Evolutionary conservation across 345 rosid genomes (phyloP).

Genomic region (Capsella bursapastoris): DNA sequence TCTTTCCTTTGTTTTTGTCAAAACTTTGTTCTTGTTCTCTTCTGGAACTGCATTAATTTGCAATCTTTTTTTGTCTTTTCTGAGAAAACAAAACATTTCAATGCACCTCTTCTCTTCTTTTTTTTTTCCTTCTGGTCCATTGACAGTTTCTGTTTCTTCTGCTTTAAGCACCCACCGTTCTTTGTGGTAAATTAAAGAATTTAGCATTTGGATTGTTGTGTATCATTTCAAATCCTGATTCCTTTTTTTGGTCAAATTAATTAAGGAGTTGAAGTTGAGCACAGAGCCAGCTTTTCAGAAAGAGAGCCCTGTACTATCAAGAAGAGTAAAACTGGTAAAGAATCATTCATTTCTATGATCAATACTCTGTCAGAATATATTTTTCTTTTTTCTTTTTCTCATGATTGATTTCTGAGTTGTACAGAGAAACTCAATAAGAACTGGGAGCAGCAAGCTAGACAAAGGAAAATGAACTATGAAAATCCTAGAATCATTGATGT

Average conservation of each 20-base stretch:
- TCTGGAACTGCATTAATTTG: slow-evolving; percentile 17
- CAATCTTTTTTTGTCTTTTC: slow-evolving; percentile 38
- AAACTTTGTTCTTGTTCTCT: slow-evolving; percentile 32
- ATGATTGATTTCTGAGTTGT: slow-evolving; percentile 32
- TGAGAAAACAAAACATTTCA: slow-evolving; percentile 24
- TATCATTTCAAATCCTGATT: neutral
- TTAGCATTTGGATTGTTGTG: slow-evolving; percentile 23
- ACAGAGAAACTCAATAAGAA: slow-evolving; percentile 80
- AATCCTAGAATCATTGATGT: slow-evolving; percentile 96
- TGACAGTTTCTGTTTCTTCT: slow-evolving; percentile 27
- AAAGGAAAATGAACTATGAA: slow-evolving; percentile 87
- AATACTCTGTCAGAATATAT: neutral
- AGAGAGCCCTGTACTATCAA: slow-evolving; percentile 77
- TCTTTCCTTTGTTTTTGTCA: slow-evolving; percentile 35
- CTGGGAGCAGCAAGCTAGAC: slow-evolving; percentile 66
- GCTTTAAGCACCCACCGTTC: slow-evolving; percentile 14
- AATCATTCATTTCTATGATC: slow-evolving; percentile 25
- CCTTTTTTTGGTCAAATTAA: neutral
- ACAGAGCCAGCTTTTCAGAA: slow-evolving; percentile 78
- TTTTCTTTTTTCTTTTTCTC: neutral
- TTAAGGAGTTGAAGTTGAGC: slow-evolving; percentile 70
- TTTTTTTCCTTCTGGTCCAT: neutral
- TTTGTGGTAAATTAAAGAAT: slow-evolving; percentile 4
- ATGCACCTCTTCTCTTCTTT: neutral
- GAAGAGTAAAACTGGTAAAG: slow-evolving; percentile 85